These are phyloP conservation scores for Cutaneotrichosporon mucoides DNA, from an alignment of 1,284 basidiomycete genomes.

Conservation along the genomic window DNA sequence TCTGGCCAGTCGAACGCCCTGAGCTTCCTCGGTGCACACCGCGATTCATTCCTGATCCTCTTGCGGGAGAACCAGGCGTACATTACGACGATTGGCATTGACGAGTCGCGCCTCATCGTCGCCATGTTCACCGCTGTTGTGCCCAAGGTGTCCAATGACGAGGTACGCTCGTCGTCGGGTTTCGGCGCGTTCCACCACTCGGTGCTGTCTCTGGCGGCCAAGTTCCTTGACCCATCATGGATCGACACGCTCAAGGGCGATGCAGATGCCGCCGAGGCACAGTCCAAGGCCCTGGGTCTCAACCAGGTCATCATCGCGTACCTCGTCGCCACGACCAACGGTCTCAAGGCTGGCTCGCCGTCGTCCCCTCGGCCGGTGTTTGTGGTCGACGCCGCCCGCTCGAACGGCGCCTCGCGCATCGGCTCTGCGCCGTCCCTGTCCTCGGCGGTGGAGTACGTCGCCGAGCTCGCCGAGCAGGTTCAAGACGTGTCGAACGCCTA, in stretches of 20 bases:
- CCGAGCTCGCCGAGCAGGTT: slow-evolving; percentile 31
- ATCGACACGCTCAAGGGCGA: slow-evolving; percentile 41
- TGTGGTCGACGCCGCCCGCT: slow-evolving; percentile 33
- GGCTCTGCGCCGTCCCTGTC: slow-evolving; percentile 37
- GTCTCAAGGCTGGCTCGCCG: slow-evolving; percentile 35
- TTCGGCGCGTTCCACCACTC: slow-evolving; percentile 81
- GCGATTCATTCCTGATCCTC: slow-evolving; percentile 52
- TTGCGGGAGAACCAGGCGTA: slow-evolving; percentile 50
- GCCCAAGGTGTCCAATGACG: slow-evolving; percentile 53
- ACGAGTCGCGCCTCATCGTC: slow-evolving; percentile 52
- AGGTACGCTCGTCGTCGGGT: slow-evolving; percentile 66
- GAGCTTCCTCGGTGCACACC: slow-evolving; percentile 53
- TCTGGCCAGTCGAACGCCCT: slow-evolving; percentile 40
- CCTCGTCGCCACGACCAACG: slow-evolving; percentile 31
- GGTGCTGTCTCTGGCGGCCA: slow-evolving; percentile 69
- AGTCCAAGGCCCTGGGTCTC: slow-evolving; percentile 29
- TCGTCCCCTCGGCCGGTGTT: slow-evolving; percentile 31
- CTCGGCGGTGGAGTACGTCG: slow-evolving; percentile 30
- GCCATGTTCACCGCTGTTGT: slow-evolving; percentile 51
- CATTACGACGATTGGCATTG: slow-evolving; percentile 48
- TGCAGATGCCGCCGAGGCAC: not conserved
- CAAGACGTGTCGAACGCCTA: slow-evolving; percentile 31
- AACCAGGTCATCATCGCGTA: slow-evolving; percentile 43
- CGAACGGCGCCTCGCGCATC: slow-evolving; percentile 12
- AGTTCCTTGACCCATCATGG: slow-evolving; percentile 65